phyloP scores from a whole-genome alignment of 2,329 filamentous ascomycete species.

The Trichoderma sp. region DNA sequence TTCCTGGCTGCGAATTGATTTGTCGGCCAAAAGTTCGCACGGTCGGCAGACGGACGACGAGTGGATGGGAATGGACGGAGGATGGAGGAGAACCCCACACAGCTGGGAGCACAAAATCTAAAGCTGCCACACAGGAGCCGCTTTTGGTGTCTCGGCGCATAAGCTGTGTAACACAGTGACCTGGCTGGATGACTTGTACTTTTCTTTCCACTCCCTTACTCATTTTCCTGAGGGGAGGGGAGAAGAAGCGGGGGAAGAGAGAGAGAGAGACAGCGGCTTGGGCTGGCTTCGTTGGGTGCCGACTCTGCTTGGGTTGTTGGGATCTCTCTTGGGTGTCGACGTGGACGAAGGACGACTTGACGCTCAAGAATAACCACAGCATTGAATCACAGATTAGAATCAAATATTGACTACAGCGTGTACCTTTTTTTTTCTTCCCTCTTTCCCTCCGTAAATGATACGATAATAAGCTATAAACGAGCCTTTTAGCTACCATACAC shows the following conservation, averaged over 20 bases:
- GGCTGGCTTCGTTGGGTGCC: background rate
- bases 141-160: background rate
- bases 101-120: slow-evolving; percentile 1
- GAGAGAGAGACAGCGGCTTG: background rate
- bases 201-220: background rate
- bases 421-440: background rate
- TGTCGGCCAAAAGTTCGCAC: background rate
- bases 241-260: background rate
- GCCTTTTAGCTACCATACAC: background rate
- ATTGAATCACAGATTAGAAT: background rate
- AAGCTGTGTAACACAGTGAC: slow-evolving; percentile 7
- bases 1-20: background rate
- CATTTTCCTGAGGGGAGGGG: background rate
- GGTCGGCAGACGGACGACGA: background rate
- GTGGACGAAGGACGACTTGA: background rate
- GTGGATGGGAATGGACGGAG: background rate
- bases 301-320: background rate
- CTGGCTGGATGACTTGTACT: background rate
- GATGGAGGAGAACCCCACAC: slow-evolving; percentile 1
- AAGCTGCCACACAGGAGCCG: background rate
- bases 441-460: background rate
- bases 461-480: background rate
- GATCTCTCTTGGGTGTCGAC: background rate
- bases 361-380: background rate
- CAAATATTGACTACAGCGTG: background rate